Evolutionary conservation across 2,329 filamentous ascomycete genomes (phyloP), one percentile per base, ranked within the genome.

Genomic region (Alternaria triticina): DNA sequence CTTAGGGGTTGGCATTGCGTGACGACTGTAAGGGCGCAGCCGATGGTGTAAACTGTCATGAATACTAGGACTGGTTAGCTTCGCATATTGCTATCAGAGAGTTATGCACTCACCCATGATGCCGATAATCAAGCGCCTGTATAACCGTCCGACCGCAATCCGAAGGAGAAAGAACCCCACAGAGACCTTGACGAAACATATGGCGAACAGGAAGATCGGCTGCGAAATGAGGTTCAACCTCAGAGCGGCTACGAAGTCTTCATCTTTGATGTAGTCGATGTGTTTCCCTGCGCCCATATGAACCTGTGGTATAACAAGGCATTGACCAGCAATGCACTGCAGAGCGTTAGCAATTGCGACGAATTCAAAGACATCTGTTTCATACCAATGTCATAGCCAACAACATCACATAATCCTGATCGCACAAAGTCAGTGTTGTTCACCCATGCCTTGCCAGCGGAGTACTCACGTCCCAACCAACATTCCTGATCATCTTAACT

Each of bases 171-270:
- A 85, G 46, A 83, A 80, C 7, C 81, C 82, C 30, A 86, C 79
- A 0, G 84, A 85, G 10, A 85, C 74, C 69, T 86, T 86, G 65
- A 85, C 80, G 4, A 83, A 67, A 30, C 80, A 77, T 5, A 83
- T 82, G 1, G 82, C 83, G 17, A 83, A 67, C 56, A 86, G 67
- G 57, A 81, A 86, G 2, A 86, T 76, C 0, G 80, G 80, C 58
- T 86, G 84, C 3, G 80, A 80, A 17, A 84, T 78, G 57, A 86
- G 80, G 58, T 87, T 78, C 7, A 83, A 81, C 68, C 86, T 83
- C 64, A 82, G 81, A 3, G 80, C 84, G 2, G 63, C 70, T 17
- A 57, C 43, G 50, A 77, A 77, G n/a, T 80, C 65, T 5, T 69
- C 66, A 0, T 73, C 67, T 1, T 78, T 67, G 46, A 86, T 79